phyloP scores from a whole-genome alignment of 192 early-diverging fungal species.

The Thamnidium elegans region DNA sequence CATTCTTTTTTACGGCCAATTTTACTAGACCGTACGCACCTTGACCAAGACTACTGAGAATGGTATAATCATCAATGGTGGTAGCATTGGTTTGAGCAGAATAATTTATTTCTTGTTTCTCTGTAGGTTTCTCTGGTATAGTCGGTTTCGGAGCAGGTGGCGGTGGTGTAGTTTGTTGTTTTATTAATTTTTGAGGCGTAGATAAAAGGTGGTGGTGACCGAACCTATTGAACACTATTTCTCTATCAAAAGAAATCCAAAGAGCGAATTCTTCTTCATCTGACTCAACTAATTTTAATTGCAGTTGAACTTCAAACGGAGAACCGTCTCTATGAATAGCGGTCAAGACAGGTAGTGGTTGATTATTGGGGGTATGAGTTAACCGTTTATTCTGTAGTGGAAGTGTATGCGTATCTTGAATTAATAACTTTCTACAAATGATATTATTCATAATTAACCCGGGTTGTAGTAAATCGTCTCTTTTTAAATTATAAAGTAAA shows the following conservation, averaged over 20 bases:
- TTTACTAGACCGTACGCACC: conserved; percentile 75
- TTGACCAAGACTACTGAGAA: conserved; percentile 59
- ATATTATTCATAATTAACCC: conserved; percentile 26
- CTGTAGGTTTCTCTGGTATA: conserved; percentile 6
- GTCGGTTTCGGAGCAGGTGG: neutral
- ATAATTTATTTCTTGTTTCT: conserved; percentile 18
- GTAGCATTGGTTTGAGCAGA: conserved; percentile 44
- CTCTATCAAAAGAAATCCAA: conserved; percentile 65
- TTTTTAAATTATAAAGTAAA: conserved; percentile 42
- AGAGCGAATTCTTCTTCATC: conserved; percentile 50
- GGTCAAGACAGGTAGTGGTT: conserved; percentile 34
- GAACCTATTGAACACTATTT: conserved; percentile 33
- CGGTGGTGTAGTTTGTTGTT: conserved; percentile 1
- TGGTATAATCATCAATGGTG: conserved; percentile 58
- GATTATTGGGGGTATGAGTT: conserved; percentile 13
- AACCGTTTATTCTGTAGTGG: conserved; percentile 1
- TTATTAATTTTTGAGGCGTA: neutral
- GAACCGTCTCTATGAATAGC: conserved; percentile 65
- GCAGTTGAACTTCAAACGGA: conserved; percentile 55
- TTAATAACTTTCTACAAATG: conserved; percentile 28
- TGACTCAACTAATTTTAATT: conserved; percentile 50
- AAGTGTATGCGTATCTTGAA: neutral
- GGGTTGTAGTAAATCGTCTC: conserved; percentile 30
- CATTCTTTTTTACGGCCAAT: conserved; percentile 48
- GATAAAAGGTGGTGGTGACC: conserved; percentile 10